Evolutionary conservation across 2,329 filamentous ascomycete genomes (phyloP), one percentile per base, ranked within the genome.

Genomic region (Westerdykella aurantiaca): DNA sequence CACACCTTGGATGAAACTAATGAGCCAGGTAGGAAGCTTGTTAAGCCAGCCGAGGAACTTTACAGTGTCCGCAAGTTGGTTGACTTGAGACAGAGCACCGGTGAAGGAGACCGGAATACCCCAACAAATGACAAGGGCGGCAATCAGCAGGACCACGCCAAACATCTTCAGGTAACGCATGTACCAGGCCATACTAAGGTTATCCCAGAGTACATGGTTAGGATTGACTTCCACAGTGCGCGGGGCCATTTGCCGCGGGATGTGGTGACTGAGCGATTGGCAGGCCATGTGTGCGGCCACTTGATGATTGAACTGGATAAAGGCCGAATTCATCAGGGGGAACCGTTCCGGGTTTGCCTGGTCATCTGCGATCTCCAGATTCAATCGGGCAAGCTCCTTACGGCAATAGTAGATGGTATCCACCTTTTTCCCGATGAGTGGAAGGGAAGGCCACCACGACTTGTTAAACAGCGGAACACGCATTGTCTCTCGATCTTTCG

Each of bases 281-380:
- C 89, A 96, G 45, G 91, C 93, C 93, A 98, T 97, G 60, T 98
- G 93, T 0, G 93, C 93, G 5, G 91, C 90, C 1, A 96, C 87
- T 64, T 98, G 93, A 61, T 96, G 86, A 60, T 98, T 95, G 76
- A 98, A 98, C 63, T 98, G 93, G 48, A 98, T 89, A 56, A 98
- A 98, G 0, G 93, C 93, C 1, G 91, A 95, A 58, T 87, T 95
- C 89, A 96, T 94, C 38, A 90, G 71, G 0, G 91, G 90, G 50
- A 88, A 97, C 4, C 84, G 81, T 53, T 96, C 90, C 0, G 86
- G 85, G 39, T 93, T 77, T 42, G 84, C 78, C 63, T 98, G 93
- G 53, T 97, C 93, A 37, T 84, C 74, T 55, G 96, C 90, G 42
- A 98, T 96, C 63, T 97, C 90, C 41, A 90, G 61, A 53, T 97